Conservation (phyloP, 2,329 filamentous ascomycete genomes). For the Colletotrichum melonis region DNA sequence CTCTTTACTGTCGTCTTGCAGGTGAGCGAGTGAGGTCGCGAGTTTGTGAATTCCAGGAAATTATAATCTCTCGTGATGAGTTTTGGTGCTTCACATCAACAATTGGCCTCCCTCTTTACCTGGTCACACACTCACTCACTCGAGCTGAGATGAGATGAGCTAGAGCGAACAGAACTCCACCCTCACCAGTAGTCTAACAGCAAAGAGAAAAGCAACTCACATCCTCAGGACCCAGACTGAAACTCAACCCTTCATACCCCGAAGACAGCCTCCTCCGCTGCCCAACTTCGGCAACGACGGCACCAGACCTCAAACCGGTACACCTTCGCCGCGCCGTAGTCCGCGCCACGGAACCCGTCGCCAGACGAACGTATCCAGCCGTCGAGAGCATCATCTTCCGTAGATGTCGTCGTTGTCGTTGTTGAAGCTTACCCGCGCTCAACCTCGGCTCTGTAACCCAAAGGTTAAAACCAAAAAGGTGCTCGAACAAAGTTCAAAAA, state of each 20-base stretch:
- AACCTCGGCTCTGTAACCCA: not conserved
- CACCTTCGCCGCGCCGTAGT: not conserved
- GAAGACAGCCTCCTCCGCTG: conserved; percentile 2
- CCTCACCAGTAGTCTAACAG: not conserved
- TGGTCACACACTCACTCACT: not conserved
- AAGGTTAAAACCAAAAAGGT: not conserved
- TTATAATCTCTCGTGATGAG: not conserved
- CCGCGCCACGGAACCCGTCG: not conserved
- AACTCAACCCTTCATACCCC: not conserved
- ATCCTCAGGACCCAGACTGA: conserved; percentile 14
- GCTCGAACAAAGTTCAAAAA: not conserved
- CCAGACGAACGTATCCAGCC: not conserved
- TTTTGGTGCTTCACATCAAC: not conserved
- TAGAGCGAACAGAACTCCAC: not conserved
- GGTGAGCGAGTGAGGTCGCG: not conserved
- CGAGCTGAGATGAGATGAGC: not conserved
- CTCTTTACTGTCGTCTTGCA: too few species aligned
- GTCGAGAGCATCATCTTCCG: not conserved
- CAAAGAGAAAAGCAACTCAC: not conserved
- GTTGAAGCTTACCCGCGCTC: not conserved
- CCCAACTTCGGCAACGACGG: not conserved
- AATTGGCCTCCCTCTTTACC: not conserved
- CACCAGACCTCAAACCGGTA: not conserved
- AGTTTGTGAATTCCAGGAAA: not conserved
- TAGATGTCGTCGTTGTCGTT: too few species aligned